Base-by-base conservation (phyloP, 805 yeast species). In the Myxozyma melibiosi region DNA sequence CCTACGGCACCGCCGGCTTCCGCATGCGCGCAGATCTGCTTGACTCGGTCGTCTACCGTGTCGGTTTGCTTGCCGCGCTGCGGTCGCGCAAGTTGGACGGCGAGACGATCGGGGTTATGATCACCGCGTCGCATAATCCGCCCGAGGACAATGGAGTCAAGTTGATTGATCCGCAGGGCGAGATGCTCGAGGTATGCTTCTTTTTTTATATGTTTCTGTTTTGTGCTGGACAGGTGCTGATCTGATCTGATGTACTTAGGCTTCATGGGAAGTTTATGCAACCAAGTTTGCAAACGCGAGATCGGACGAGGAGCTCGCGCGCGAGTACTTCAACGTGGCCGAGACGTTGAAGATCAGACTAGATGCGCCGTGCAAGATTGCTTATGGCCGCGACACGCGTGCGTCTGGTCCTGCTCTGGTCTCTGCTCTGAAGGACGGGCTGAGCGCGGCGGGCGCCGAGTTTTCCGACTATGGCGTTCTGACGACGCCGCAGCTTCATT, bases 1-100 rank as follows among this genome's bases (percentile, higher is more conserved):
- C 81, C 16, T 94, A 94, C 67, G 99, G 99, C n/a, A 94, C 99
- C 0, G 99, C 99, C 1, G 99, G 99, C 7, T 94, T 94, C 74
- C 81, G 99, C 57, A 84, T 85, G 74, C 75, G 81, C 46, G 91
- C 96, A 1, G 69, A 73, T 20, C 72, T 78, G 16, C 74, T 92
- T 63, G 96, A 89, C 68, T 84, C 90, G 16, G 92, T 91, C 31
- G 86, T 89, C 71, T 88, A 83, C 71, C 79, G 92, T 5, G 90
- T 87, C 16, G 96, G 97, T 1, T 76, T 90, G 18, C 70, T 91
- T 27, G 97, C 99, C 0, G 76, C 84, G 1, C 74, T 94, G 61
- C 79, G 99, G 67, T 90, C 97, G n/a, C 80, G 85, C 57, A 78
- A 76, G 58, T 74, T 87, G 31, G 74, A 75, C 1, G 88, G 92